Percentiles rank a stretch among this genome's conserved stretches.
Evolutionary conservation across 23 red algal genomes (phyloP).

Genomic region (Gracilaria gracilis): DNA sequence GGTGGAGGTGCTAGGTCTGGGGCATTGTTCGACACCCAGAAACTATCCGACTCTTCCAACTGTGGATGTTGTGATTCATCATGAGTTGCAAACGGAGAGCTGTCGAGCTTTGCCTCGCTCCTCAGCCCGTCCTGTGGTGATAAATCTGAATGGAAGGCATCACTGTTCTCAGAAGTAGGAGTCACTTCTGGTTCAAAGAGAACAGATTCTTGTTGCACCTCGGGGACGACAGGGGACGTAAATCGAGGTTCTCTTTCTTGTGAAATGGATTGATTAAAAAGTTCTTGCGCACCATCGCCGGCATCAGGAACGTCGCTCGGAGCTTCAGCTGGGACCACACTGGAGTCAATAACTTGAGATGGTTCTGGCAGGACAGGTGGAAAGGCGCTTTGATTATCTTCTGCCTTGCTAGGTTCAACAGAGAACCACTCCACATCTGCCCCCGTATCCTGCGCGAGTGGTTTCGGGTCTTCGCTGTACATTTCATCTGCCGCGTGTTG

Average conservation of each 20-base stretch:
- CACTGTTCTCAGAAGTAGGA: not conserved
- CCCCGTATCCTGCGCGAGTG: not conserved
- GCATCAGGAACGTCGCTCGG: not conserved
- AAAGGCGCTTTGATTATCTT: not conserved
- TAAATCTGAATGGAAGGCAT: not conserved
- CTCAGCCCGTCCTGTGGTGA: not conserved
- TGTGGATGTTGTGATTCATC: not conserved
- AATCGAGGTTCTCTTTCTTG: not conserved
- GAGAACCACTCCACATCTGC: constrained; percentile 59
- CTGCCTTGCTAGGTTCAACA: not conserved
- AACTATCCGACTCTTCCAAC: not conserved
- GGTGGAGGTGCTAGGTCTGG: not conserved
- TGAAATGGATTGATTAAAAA: not conserved
- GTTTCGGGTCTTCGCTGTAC: not conserved
- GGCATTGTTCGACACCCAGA: not conserved
- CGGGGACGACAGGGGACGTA: not conserved
- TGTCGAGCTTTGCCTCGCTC: not conserved
- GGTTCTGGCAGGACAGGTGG: not conserved
- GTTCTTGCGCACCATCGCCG: not conserved
- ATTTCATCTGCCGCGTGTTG: constrained; percentile 2
- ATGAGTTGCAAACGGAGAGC: not conserved
- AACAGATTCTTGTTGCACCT: not conserved
- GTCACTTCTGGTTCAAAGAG: not conserved
- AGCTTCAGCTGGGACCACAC: not conserved
- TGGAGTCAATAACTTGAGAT: not conserved